Evolutionary conservation across 1,284 basidiomycete genomes (phyloP), one percentile per base, ranked within the genome.

Genomic region (Boletus austroedulis): DNA sequence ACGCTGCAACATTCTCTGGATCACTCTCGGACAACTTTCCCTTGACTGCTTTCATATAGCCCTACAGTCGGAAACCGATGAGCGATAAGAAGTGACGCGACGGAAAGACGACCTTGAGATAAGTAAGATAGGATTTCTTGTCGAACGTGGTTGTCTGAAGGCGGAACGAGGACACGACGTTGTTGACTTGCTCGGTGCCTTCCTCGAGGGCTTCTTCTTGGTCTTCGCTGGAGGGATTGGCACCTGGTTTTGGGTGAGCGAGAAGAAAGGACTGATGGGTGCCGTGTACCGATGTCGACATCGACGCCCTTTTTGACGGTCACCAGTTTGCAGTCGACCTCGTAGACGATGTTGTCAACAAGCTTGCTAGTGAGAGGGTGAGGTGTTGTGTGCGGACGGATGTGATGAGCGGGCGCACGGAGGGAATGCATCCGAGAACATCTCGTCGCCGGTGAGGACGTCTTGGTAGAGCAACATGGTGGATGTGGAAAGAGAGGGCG

Each of bases 391-490:
- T 3, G 23, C 0, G 43, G 53, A 28, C 24, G 51, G 1, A 21
- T 44, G 29, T 14, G 9, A 50, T 10, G 48, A 50, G 29, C 41
- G 29, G 28, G 66, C 71, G 43, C 68, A 94, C 91, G 90, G 53
- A 48, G 88, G 86, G 82, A 90, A 98, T 65, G 95, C 94, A 80
- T 96, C 94, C 47, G 94, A 94, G 84, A 92, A 84, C 84, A 99
- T 91, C 83, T 99, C 96, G 74, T 98, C 95, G 63, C 78, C 86
- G 62, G 85, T 78, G 60, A 98, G 47, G 64, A 92, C 72, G 75
- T 94, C 92, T 28, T 69, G 64, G 81, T 85, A 95, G 68, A 96
- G 78, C 76, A 94, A 76, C 92, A 94, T 93, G 65, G 63, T 50
- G 65, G 64, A 57, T 59, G 52, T 23, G 64, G 29, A 55, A 4